These are phyloP conservation scores for Neofusicoccum laricinum DNA, from an alignment of 2,329 filamentous ascomycete genomes.

Conservation along the genomic window DNA sequence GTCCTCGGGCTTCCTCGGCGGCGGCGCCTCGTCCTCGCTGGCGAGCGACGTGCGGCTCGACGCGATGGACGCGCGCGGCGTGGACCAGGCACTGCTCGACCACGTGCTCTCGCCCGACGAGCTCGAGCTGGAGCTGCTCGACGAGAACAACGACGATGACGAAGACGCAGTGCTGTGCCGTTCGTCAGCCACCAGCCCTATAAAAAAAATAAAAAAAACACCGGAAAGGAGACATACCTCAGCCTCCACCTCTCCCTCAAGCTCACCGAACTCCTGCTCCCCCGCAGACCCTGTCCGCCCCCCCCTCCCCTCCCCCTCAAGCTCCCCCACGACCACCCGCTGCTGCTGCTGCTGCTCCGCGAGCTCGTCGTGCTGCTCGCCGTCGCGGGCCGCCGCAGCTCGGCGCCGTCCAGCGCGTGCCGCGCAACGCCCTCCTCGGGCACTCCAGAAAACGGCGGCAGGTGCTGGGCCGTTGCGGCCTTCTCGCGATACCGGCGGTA, in stretches of 20 bases:
- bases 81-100: not conserved
- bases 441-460: not conserved
- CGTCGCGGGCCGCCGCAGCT: not conserved
- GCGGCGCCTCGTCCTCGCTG: not conserved
- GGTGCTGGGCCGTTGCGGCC: not conserved
- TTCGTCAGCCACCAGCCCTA: not conserved
- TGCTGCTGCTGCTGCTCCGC: not conserved
- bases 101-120: no score
- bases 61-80: not conserved
- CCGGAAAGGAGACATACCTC: not conserved
- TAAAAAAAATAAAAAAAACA: not conserved
- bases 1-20: not conserved
- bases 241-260: not conserved
- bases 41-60: not conserved
- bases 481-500: not conserved
- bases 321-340: not conserved
- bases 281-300: not conserved
- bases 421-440: not conserved
- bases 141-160: not conserved
- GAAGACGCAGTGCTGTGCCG: not conserved
- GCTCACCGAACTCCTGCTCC: not conserved
- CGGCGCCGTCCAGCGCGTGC: not conserved
- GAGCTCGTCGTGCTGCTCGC: not conserved
- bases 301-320: not conserved
- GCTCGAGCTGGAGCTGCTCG: not conserved